Evolutionary conservation across 2,329 filamentous ascomycete species (phyloP), one percentile per base, ranked within the genome.

Genomic region (Colletotrichum coccodes): DNA sequence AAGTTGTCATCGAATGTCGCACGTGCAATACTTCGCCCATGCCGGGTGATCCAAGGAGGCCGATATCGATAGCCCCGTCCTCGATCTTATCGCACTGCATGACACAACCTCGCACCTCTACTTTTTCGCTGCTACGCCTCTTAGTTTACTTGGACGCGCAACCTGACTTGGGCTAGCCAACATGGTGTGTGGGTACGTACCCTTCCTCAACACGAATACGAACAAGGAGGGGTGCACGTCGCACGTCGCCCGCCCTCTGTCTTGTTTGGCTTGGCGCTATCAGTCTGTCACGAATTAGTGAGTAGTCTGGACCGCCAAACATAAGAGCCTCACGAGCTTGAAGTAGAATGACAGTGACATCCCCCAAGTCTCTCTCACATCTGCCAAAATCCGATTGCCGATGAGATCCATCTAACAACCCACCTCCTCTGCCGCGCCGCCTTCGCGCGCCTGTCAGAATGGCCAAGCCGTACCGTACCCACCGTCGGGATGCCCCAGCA

Each of bases 191-290:
- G 12, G 46, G 21, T 59, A 56, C 50, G 58, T 67, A 52, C 62
- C 52, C 14, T 18, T 6, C 18, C 16, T 28, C 40, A 68, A 68
- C 50, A 44, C 64, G 68, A 70, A 70, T 70, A 70, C 64, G 68
- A 70, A 64, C 11, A 46, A 47, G 64, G 60, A 65, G 59, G 63
- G 60, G 56, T 47, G 38, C 30, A 28, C 32, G 47, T n/a, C 23
- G 58, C 34, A 40, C 38, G 49, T 57, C 52, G 23, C 32, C 49
- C 26, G 60, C 47, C 56, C 38, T 28, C 8, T 26, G 38, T 21
- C n/a, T 16, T 42, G 54, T 46, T 21, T 42, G 47, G 46, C 56
- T 53, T 26, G n/a, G 38, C 46, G 47, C 57, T 47, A 30, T 40
- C 21, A 26, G 32, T 32, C 36, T 14, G 40, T 38, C 34, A 28